A percentile compares a stretch with the other conserved stretches of the same genome.
Conservation (phyloP, 1,284 basidiomycete species). For the Neotropicomus parvogracilis region DNA sequence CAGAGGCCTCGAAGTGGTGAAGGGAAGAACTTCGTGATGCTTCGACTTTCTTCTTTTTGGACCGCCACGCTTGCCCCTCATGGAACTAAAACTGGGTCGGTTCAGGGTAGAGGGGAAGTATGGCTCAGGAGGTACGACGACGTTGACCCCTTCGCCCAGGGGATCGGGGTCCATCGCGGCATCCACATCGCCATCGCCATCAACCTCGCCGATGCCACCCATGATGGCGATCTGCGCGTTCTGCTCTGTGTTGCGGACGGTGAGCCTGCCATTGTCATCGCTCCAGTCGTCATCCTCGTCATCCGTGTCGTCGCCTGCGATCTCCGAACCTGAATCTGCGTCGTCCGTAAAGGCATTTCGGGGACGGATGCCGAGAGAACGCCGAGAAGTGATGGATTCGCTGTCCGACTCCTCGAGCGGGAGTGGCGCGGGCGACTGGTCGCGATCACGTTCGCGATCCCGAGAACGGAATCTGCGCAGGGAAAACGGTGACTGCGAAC, state of each 20-base stretch:
- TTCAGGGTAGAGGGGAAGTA: slow-evolving; percentile 75
- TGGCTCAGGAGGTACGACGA: slow-evolving; percentile 76
- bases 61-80: slow-evolving; percentile 44
- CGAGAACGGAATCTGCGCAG: slow-evolving; percentile 59
- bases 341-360: slow-evolving; percentile 54
- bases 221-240: slow-evolving; percentile 63
- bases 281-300: slow-evolving; percentile 50
- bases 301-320: slow-evolving; percentile 42
- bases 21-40: slow-evolving; percentile 56
- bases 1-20: slow-evolving; percentile 70
- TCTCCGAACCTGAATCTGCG: slow-evolving; percentile 55
- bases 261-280: slow-evolving; percentile 57
- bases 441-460: slow-evolving; percentile 52
- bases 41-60: slow-evolving; percentile 58
- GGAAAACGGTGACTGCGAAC: slow-evolving; percentile 69
- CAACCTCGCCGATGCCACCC: slow-evolving; percentile 31
- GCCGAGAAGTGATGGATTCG: slow-evolving; percentile 41
- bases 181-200: slow-evolving; percentile 42
- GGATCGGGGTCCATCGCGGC: slow-evolving; percentile 65
- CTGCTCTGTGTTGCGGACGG: slow-evolving; percentile 65
- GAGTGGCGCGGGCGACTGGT: slow-evolving; percentile 70
- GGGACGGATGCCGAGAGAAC: slow-evolving; percentile 41
- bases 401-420: slow-evolving; percentile 66
- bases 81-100: slow-evolving; percentile 31
- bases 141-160: slow-evolving; percentile 85